Conservation (phyloP, 345 rosid genomes). For the Combretum micranthum region DNA sequence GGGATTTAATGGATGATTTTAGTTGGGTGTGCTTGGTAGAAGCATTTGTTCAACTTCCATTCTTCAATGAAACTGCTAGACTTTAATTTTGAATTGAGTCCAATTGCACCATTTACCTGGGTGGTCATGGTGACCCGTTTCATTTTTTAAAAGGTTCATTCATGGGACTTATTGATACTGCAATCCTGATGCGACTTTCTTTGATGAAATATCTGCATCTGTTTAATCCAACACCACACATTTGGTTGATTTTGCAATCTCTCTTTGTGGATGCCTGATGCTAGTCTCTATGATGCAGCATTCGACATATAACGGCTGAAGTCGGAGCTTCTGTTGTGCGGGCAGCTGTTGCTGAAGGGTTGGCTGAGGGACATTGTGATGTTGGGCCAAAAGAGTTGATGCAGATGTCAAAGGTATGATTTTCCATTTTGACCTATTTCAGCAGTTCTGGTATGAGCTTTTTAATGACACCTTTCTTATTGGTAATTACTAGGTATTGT, state of each 20-base stretch:
- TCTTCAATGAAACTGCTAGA: too few species aligned
- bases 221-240: not conserved
- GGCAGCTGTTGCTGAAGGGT: constrained; percentile 73
- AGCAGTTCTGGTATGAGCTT: not conserved
- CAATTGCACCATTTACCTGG: too few species aligned
- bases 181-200: too few species aligned
- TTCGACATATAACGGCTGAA: constrained; percentile 83
- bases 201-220: too few species aligned
- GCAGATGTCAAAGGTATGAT: constrained; percentile 74
- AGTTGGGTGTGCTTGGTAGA: too few species aligned
- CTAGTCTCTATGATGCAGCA: constrained; percentile 40
- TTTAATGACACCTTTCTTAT: not conserved
- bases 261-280: constrained; percentile 2
- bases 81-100: too few species aligned
- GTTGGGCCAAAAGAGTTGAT: constrained; percentile 63
- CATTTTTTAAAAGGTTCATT: too few species aligned
- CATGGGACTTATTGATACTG: too few species aligned
- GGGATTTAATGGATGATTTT: too few species aligned
- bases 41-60: too few species aligned
- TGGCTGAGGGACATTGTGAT: constrained; percentile 81
- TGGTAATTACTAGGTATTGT: not conserved
- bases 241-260: not conserved
- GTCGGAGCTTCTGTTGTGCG: constrained; percentile 90
- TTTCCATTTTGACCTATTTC: not conserved
- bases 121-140: too few species aligned